A percentile compares a stretch with the other conserved stretches of the same genome.
Conservation (phyloP, 148 eudicot genomes). For the Persicaria maculosa region DNA sequence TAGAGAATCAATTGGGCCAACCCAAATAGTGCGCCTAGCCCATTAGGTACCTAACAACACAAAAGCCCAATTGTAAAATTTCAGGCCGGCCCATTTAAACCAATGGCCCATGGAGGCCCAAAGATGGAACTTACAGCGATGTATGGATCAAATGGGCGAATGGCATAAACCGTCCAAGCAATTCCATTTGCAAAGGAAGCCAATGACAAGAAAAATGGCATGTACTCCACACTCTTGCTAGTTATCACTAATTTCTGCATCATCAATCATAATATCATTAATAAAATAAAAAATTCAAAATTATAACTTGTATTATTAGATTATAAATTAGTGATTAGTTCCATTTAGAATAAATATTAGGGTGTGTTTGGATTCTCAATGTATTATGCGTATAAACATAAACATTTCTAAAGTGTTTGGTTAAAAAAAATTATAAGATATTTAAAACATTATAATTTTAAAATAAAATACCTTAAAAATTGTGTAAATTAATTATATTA, state of each 20-base stretch:
- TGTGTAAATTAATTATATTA: no score
- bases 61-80: background rate
- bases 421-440: no score
- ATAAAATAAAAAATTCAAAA: background rate
- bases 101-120: background rate
- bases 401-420: no score
- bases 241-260: constrained; percentile 78
- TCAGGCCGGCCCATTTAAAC: background rate
- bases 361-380: no score
- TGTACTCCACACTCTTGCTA: constrained; percentile 82
- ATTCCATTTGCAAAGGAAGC: constrained; percentile 71
- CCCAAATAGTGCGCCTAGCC: constrained; percentile 53
- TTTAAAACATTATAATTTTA: no score
- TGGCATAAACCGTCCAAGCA: constrained; percentile 72
- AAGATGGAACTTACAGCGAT: constrained; percentile 35
- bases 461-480: no score
- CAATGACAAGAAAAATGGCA: constrained; percentile 68
- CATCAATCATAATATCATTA: background rate
- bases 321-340: no score
- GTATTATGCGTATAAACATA: no score
- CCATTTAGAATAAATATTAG: no score
- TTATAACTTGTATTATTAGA: no score
- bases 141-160: constrained; percentile 60
- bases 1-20: constrained; percentile 54
- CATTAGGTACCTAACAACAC: constrained; percentile 56